Percentiles rank a stretch among this genome's conserved stretches.
phyloP scores from a whole-genome alignment of 106 monocot species.

The Cymbidium sinense region DNA sequence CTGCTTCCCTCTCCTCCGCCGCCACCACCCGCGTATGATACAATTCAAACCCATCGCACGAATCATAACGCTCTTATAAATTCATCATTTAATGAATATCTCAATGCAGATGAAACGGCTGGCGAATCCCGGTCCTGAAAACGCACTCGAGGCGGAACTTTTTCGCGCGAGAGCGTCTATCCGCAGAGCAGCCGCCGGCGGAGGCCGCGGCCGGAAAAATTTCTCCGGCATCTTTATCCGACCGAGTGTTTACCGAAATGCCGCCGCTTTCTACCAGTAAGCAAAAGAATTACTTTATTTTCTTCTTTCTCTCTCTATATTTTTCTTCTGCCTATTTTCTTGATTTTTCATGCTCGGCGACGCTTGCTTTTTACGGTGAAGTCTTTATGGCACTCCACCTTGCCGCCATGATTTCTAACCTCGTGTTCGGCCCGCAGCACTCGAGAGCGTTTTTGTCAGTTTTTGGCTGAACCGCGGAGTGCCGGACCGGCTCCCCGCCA shows the following conservation, averaged over 20 bases:
- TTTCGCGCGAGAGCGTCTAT: conserved; percentile 22
- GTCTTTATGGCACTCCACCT: not conserved
- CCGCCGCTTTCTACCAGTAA: conserved; percentile 35
- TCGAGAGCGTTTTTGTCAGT: not conserved
- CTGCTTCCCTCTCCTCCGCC: not conserved
- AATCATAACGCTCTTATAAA: not conserved
- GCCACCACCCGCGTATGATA: not conserved
- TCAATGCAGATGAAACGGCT: not conserved
- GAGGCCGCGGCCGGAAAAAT: not conserved
- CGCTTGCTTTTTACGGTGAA: not conserved
- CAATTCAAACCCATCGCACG: not conserved
- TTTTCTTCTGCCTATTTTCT: not conserved
- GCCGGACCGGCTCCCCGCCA: no score
- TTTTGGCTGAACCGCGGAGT: no score
- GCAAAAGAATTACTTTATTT: not conserved
- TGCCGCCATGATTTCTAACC: not conserved
- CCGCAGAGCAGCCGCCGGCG: not conserved
- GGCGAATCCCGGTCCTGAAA: not conserved
- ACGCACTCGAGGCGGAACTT: conserved; percentile 5
- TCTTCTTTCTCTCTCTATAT: not conserved
- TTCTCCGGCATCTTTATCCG: conserved; percentile 1
- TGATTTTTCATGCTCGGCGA: not conserved
- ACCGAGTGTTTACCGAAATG: conserved; percentile 36
- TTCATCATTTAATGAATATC: not conserved
- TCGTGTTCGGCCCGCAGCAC: not conserved